These are phyloP conservation scores for Colletotrichum acutatum DNA, from an alignment of 2,329 filamentous ascomycete species.

Conservation along the genomic window DNA sequence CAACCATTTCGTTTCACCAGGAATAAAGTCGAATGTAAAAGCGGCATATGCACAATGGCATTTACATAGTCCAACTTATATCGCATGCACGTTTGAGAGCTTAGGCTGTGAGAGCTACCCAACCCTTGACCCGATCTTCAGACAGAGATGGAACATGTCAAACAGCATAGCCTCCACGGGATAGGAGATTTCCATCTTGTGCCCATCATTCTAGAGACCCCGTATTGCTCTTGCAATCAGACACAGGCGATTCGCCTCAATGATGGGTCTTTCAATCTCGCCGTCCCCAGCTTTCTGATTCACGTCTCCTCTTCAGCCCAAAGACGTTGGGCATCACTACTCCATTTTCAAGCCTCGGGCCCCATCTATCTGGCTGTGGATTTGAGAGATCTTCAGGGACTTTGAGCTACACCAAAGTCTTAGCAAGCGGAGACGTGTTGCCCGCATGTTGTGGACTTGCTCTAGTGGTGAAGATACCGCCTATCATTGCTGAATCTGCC, in stretches of 20 bases:
- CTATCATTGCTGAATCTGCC: background rate
- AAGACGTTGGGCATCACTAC: background rate
- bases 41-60: background rate
- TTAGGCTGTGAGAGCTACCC: background rate
- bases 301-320: background rate
- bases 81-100: background rate
- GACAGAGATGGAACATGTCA: background rate
- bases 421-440: background rate
- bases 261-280: constrained; percentile 2
- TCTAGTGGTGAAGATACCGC: too few relatives aligned
- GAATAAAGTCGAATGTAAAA: background rate
- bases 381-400: background rate
- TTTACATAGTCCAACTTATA: background rate
- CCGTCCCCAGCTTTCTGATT: background rate
- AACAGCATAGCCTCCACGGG: background rate
- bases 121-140: background rate
- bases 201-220: background rate
- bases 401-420: background rate
- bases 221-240: background rate
- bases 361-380: background rate
- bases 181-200: background rate
- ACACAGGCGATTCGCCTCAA: background rate
- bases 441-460: background rate
- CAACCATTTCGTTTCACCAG: too few relatives aligned
- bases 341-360: background rate